Percentiles rank a stretch among this genome's conserved stretches.
These are phyloP conservation scores for Spinacia oleracea DNA, from an alignment of 179 eudicot genomes.

Conservation along the genomic window DNA sequence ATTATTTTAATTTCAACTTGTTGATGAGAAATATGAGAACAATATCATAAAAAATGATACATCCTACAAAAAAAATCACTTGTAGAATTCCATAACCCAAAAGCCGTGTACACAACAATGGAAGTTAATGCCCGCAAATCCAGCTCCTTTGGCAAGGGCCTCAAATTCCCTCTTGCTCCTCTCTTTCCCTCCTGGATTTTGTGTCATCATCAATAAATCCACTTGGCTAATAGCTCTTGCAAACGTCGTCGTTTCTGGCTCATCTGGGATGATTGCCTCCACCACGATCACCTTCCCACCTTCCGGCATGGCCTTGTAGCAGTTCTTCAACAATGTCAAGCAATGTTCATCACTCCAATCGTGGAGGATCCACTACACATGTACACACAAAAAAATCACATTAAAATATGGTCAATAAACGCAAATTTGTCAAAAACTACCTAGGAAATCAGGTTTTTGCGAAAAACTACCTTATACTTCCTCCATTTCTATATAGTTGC, in stretches of 20 bases:
- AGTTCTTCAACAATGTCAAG: constrained; percentile 43
- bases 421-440: no score
- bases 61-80: constrained; percentile 21
- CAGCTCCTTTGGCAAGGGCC: constrained; percentile 37
- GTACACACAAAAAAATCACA: not conserved
- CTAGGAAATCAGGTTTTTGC: no score
- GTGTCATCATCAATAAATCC: constrained; percentile 38
- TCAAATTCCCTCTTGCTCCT: constrained; percentile 45
- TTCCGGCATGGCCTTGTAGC: constrained; percentile 41
- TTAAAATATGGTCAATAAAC: no score
- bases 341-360: constrained; percentile 48
- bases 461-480: no score
- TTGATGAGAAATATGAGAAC: not conserved
- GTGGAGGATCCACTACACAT: constrained; percentile 49
- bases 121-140: constrained; percentile 26
- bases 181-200: constrained; percentile 48
- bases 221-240: constrained; percentile 15
- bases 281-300: constrained; percentile 49
- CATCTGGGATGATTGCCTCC: constrained; percentile 33
- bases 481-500: no score
- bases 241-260: constrained; percentile 26
- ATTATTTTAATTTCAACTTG: not conserved
- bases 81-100: constrained; percentile 48
- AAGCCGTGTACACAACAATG: constrained; percentile 13
- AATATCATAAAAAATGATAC: not conserved